phyloP scores from a whole-genome alignment of 2,329 filamentous ascomycete genomes.

The Cercospora beticola region DNA sequence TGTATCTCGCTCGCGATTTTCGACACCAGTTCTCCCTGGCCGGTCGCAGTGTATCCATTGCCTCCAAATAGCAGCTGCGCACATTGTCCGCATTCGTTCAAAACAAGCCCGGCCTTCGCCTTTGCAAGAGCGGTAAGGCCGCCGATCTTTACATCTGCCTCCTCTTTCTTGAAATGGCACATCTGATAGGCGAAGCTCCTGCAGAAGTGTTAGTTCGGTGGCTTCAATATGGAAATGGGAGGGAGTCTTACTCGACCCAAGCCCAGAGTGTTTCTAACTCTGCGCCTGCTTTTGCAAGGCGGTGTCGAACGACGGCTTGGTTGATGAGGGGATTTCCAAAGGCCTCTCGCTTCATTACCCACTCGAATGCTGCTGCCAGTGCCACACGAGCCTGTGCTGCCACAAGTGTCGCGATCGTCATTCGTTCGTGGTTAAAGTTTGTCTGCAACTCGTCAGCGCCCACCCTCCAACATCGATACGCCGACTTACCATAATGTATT shows the following conservation, averaged over 20 bases:
- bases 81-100: background rate
- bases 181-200: background rate
- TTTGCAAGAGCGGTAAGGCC: background rate
- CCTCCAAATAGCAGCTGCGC: background rate
- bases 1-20: background rate
- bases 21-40: background rate
- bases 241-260: background rate
- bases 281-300: background rate
- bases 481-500: slow-evolving; percentile 63
- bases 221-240: background rate
- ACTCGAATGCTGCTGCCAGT: background rate
- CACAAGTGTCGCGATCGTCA: background rate
- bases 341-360: background rate
- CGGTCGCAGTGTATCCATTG: background rate
- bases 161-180: background rate
- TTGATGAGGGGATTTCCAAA: background rate
- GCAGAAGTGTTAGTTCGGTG: background rate
- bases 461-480: background rate
- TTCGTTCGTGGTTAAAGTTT: background rate
- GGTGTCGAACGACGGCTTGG: background rate
- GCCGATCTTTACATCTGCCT: background rate
- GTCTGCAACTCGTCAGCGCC: background rate
- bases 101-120: background rate
- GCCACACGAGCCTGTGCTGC: background rate
- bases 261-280: background rate